These are phyloP conservation scores for Phytophthora colocasiae DNA, from an alignment of 352 stramenopile genomes.

Conservation along the genomic window DNA sequence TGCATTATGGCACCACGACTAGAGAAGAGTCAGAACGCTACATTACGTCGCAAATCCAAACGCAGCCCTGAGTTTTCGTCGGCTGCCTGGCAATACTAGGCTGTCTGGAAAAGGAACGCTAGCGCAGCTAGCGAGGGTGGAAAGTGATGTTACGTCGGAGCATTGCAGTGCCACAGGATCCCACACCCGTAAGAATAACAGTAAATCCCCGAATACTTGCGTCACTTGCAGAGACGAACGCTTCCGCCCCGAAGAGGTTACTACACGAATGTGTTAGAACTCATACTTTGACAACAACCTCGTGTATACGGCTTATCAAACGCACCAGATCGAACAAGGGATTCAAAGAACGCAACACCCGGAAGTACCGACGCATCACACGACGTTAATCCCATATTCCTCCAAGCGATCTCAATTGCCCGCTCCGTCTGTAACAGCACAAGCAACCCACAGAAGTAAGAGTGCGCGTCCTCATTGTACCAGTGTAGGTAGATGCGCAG, in stretches of 20 bases:
- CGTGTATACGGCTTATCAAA: background rate
- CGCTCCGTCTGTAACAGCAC: conserved; percentile 39
- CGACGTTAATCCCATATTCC: conserved; percentile 44
- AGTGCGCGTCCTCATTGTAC: background rate
- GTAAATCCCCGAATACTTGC: conserved; percentile 57
- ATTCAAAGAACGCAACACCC: conserved; percentile 56
- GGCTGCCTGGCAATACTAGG: conserved; percentile 28
- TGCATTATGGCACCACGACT: conserved; percentile 1
- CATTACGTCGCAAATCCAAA: conserved; percentile 49
- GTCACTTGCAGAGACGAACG: conserved; percentile 47
- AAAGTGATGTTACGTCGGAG: conserved; percentile 28
- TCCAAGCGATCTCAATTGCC: conserved; percentile 58
- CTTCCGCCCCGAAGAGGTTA: conserved; percentile 29
- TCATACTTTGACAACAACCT: background rate
- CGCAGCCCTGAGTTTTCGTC: conserved; percentile 33
- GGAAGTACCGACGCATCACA: conserved; percentile 52
- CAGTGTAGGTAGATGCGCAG: background rate
- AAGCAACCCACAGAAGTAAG: background rate
- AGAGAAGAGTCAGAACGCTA: conserved; percentile 3
- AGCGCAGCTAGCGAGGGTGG: conserved; percentile 38
- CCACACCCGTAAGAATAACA: conserved; percentile 66
- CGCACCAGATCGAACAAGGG: conserved; percentile 40
- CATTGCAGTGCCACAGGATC: conserved; percentile 44
- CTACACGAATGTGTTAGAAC: conserved; percentile 20
- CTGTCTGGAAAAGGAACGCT: conserved; percentile 45